Evolutionary conservation across 164 flowering plant genomes (phyloP), one percentile per base, ranked within the genome.

Genomic region (Houttuynia cordata): DNA sequence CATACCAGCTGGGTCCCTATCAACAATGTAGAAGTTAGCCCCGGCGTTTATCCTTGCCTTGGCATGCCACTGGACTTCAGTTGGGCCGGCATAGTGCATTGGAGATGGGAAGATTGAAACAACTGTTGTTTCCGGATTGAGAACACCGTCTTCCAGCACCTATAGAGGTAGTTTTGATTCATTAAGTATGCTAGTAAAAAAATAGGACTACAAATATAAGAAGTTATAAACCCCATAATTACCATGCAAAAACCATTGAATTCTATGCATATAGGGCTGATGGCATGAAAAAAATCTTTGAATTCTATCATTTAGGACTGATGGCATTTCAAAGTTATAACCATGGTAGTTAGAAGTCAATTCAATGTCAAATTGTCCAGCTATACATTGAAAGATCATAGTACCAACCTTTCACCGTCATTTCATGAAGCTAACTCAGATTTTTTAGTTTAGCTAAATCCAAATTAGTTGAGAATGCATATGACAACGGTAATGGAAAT

Each of bases 1-100:
- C 98, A 90, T 93, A 59, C 98, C 98, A 52, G 98, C 97, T n/a
- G 98, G 98, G 64, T 93, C 98, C 37, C 98, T 81, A 22, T 97
- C 98, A 6, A 93, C 98, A 30, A 93, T 93, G 75, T 93, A 93
- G 71, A 90, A 93, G 81, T 93, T 85, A 10, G 98, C 98, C 40
- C 98, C 98, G 25, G 98, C 97, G 79, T 93, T 93, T 51, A 93
- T 90, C 42, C 98, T 76, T 56, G 97, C 93, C 73, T 93, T 93
- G 20, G 98, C 98, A 70, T 92, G 98, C 98, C 98, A 93, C 74
- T 93, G 98, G 40, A 93, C 98, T 76, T 93, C 98, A 69, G 98
- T 93, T 53, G 98, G 98, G 22, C 98, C 98, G 39, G 98, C 98
- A 69, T 93, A 93, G 73, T 84, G 98, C 98, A 93, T 93, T 19